Base-by-base conservation (phyloP, 2,329 filamentous ascomycete genomes). In the Knoxdaviesia capensis region DNA sequence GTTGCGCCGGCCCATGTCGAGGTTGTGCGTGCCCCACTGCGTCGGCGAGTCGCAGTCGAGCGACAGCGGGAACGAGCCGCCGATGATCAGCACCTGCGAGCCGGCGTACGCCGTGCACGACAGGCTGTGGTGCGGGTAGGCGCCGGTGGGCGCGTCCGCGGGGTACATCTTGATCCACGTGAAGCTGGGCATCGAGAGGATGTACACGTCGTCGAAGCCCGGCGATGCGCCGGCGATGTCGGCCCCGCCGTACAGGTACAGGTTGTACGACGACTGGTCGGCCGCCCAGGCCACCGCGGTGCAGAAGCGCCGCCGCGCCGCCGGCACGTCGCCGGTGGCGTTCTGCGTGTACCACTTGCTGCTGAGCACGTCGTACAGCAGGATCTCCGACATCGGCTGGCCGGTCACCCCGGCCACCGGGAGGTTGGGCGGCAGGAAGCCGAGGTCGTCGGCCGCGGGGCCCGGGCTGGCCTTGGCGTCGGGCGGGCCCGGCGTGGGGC, bases 191-290 rank as follows among this genome's bases (percentile, higher is more conserved):
- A 80, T 59, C 6, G 67, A 66, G 20, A 79, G 60, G 43, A 78
- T 69, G 49, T 75, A 79, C 43, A 71, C 62, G 55, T 79, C 74
- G 49, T 77, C 70, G 50, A 64, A 77, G 28, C 69, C 73, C 4
- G 42, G 30, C 9, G 62, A 57, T 0, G 60, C 59, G 34, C 65
- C 48, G 1, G 61, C 58, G 42, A 71, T 63, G 6, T 64, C 63
- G 29, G 62, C 59, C 10, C 74, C 74, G 37, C 74, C 74, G 49
- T 77, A 77, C 3, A 77, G 51, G 48, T 78, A 77, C 69, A 79
- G 71, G 48, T 79, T 78, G 50, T 77, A 77, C 6, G 70, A 75
- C 9, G 71, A 74, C 43, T 65, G 59, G 48, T 78, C 74, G 6
- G 62, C 50, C 0, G 73, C 64, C 64, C 72, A 77, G 2, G 69